These are phyloP conservation scores for Xylariaceae sp. DNA, from an alignment of 2,329 filamentous ascomycete species.

Conservation along the genomic window DNA sequence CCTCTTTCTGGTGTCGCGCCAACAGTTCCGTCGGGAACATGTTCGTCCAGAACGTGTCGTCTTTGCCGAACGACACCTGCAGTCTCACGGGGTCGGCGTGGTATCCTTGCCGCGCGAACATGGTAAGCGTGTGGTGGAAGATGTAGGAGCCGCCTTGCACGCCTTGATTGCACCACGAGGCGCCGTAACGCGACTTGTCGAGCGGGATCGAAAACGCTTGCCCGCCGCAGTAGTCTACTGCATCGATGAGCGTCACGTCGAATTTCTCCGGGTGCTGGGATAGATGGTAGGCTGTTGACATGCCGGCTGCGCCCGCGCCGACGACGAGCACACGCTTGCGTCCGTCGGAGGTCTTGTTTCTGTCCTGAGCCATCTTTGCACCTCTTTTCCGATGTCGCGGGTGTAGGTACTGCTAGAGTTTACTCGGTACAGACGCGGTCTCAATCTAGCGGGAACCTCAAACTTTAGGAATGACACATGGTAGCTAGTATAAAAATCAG, in stretches of 20 bases:
- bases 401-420: conserved; percentile 23
- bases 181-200: conserved; percentile 64
- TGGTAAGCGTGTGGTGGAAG: conserved; percentile 65
- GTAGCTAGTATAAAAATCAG: too few relatives aligned
- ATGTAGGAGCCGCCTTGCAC: conserved; percentile 65
- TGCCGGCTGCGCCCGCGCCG: conserved; percentile 52
- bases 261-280: conserved; percentile 65
- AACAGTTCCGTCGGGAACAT: conserved; percentile 60
- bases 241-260: conserved; percentile 63
- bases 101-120: conserved; percentile 63
- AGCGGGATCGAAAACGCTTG: conserved; percentile 68
- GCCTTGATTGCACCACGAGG: conserved; percentile 68
- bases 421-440: too few relatives aligned
- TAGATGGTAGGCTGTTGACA: conserved; percentile 66
- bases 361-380: conserved; percentile 35
- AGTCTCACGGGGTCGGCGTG: conserved; percentile 61
- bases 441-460: too few relatives aligned
- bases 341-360: conserved; percentile 25
- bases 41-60: conserved; percentile 63
- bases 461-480: too few relatives aligned
- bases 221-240: conserved; percentile 65
- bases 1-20: conserved; percentile 57
- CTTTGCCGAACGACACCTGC: conserved; percentile 63
- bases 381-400: conserved; percentile 32
- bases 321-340: conserved; percentile 49